Percentiles rank a stretch among this genome's conserved stretches.
Evolutionary conservation across 192 early-diverging fungal genomes (phyloP).

Genomic region (Allomyces macrogynus): DNA sequence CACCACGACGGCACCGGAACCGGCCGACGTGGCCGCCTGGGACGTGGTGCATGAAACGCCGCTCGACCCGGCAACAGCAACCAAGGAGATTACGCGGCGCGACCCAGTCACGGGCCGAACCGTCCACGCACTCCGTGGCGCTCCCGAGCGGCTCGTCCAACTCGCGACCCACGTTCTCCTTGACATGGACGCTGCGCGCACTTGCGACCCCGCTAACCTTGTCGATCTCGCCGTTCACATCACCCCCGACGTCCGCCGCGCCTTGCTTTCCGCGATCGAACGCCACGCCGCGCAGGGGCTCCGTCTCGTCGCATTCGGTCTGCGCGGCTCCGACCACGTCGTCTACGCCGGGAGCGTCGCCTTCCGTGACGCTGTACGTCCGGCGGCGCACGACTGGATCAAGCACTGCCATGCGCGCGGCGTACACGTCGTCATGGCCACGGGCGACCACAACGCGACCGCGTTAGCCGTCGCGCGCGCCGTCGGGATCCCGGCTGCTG

Average conservation of each 20-base stretch:
- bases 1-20: too few relatives aligned
- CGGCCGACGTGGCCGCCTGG: too few relatives aligned
- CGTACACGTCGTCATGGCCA: background rate
- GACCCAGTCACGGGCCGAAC: too few relatives aligned
- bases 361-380: background rate
- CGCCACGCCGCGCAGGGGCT: background rate
- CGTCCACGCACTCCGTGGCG: background rate
- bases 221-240: background rate
- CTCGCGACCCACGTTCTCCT: too few relatives aligned
- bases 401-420: background rate
- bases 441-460: background rate
- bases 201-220: too few relatives aligned
- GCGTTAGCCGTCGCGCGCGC: background rate
- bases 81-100: too few relatives aligned
- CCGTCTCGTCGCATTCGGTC: background rate
- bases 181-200: too few relatives aligned
- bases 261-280: background rate
- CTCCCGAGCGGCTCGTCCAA: background rate
- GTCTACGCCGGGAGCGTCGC: background rate
- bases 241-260: background rate
- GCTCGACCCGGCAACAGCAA: too few relatives aligned
- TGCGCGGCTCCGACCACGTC: background rate
- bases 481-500: background rate
- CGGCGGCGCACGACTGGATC: background rate
- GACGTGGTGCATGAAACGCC: too few relatives aligned